phyloP scores from a whole-genome alignment of 1,284 basidiomycete genomes.

The Pseudozyma thailandica region DNA sequence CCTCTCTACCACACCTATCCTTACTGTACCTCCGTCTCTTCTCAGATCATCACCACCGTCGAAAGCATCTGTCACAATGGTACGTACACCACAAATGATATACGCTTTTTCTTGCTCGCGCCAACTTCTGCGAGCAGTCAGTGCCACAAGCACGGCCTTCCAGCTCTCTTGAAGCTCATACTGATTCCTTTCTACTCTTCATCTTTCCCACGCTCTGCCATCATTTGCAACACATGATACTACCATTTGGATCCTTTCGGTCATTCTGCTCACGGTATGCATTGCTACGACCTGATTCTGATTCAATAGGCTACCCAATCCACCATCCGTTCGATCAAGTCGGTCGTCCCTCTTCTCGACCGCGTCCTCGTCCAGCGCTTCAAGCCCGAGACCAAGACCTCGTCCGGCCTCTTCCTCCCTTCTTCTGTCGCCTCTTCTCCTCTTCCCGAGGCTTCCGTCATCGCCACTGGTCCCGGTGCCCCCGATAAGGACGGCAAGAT shows the following conservation, averaged over 20 bases:
- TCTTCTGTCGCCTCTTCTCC: conserved; percentile 83
- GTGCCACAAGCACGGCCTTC: too few species aligned
- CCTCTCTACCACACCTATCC: conserved; percentile 6
- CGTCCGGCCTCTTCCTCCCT: conserved; percentile 86
- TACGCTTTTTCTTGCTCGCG: background rate
- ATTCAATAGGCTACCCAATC: conserved; percentile 48
- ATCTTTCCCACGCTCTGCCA: too few species aligned
- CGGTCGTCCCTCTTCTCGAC: conserved; percentile 90
- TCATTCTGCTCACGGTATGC: background rate
- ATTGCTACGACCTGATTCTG: background rate
- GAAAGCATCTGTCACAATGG: conserved; percentile 25
- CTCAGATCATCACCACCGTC: conserved; percentile 1
- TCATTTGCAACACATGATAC: too few species aligned
- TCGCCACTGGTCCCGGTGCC: conserved; percentile 92
- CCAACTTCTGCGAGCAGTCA: background rate
- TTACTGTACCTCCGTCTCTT: background rate
- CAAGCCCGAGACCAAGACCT: conserved; percentile 77
- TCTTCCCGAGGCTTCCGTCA: conserved; percentile 94
- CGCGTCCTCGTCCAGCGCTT: conserved; percentile 96
- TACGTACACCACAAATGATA: conserved; percentile 4
- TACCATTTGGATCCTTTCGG: background rate
- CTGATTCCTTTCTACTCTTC: too few species aligned
- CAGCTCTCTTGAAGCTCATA: too few species aligned
- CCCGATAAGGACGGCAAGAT: conserved; percentile 84
- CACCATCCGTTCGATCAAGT: conserved; percentile 78